Evolutionary conservation across 352 stramenopile genomes (phyloP), one percentile per base, ranked within the genome.

Genomic region (Globisporangium iwayamae): DNA sequence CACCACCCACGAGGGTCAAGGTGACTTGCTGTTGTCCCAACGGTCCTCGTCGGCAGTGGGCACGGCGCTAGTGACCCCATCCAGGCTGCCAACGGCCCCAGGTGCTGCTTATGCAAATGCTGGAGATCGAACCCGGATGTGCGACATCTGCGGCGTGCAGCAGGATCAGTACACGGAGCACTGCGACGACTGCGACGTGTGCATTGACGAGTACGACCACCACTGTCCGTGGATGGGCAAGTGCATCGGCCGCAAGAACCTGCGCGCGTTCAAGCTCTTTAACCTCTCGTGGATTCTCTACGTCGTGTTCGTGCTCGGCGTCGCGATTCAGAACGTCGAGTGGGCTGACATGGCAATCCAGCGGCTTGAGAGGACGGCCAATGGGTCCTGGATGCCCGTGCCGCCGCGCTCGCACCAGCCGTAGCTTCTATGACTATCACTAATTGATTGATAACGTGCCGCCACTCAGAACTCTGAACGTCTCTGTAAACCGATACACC

Each of bases 181-280:
- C 73, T 98, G 94, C 79, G 82, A 96, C 11, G 91, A 98, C 60
- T 98, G 93, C 57, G 90, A 94, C 63, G 89, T 98, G 45, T 98
- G 94, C 66, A 83, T 98, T 32, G 88, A 85, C 68, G 83, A 81
- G 6, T 87, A 88, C 53, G 81, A 94, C 50, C 94, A 98, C 76
- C 91, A 98, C 67, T 98, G 92, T 74, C 91, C 93, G 38, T 98
- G 91, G 90, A 97, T 97, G 87, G 90, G 93, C 53, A 98, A 96
- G 56, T 97, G 90, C 68, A 97, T 98, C 68, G 93, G 91, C 18
- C 84, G 87, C 66, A 86, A 78, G 60, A 98, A 97, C 78, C 90
- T 97, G 69, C 79, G 79, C 56, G 82, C 83, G 41, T 98, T 98
- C 74, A 78, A 96, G 60, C 78, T 88, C 58, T 98, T 98, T 72